Conservation (phyloP, 345 rosid genomes). For the Melaleuca quinquenervia region DNA sequence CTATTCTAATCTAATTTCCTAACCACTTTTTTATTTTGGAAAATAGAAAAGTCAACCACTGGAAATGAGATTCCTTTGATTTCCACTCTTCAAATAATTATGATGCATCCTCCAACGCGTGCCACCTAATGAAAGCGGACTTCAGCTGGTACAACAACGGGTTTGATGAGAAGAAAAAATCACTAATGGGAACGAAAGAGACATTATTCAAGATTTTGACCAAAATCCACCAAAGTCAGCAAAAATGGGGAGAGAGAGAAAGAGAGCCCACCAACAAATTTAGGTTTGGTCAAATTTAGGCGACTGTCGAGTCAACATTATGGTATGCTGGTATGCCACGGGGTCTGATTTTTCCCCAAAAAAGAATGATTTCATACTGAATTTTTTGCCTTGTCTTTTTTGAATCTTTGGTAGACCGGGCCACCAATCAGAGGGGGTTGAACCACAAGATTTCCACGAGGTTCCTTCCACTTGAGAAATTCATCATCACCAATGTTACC, state of each 20-base stretch:
- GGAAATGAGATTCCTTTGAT: not conserved
- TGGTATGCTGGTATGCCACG: not conserved
- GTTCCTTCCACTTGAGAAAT: not conserved
- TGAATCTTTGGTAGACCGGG: not conserved
- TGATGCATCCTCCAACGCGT: not conserved
- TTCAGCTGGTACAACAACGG: not conserved
- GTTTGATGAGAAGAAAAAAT: not conserved
- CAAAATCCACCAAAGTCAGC: not conserved
- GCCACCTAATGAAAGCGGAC: not conserved
- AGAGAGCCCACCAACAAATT: not conserved
- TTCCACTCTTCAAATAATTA: not conserved
- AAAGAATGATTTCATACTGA: not conserved
- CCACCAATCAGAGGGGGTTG: not conserved
- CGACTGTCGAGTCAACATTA: not conserved
- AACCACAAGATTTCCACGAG: not conserved
- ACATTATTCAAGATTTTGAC: not conserved
- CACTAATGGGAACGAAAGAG: not conserved
- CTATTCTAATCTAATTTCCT: too few species aligned
- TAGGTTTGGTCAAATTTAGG: not conserved
- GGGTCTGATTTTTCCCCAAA: not conserved
- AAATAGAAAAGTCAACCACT: too few species aligned
- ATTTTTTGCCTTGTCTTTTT: not conserved
- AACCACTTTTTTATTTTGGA: too few species aligned
- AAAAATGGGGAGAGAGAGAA: not conserved
- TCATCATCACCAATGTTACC: not conserved